These are phyloP conservation scores for Scutellaria barbata DNA, from an alignment of 257 asterid species.

Conservation along the genomic window DNA sequence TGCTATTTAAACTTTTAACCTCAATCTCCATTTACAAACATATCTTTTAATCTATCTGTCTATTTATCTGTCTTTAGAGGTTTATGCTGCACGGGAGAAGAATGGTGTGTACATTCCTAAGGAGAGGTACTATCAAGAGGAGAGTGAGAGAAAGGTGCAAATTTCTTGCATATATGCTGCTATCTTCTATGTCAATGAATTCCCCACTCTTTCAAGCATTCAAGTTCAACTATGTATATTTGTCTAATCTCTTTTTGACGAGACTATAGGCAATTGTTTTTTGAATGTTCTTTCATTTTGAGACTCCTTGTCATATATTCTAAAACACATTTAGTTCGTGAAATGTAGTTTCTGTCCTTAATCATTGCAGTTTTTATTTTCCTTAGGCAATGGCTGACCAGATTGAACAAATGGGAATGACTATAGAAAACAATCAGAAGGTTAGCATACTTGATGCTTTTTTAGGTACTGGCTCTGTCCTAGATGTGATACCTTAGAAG, in stretches of 20 bases:
- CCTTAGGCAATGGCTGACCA: conserved; percentile 87
- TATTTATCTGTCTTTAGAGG: conserved; percentile 50
- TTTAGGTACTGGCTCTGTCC: background rate
- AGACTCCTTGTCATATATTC: background rate
- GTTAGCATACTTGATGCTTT: conserved; percentile 35
- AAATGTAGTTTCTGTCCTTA: background rate
- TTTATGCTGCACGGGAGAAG: conserved; percentile 88
- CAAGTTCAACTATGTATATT: conserved; percentile 4
- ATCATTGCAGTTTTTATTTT: conserved; percentile 19
- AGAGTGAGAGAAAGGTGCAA: conserved; percentile 74
- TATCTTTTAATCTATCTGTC: background rate
- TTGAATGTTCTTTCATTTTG: background rate
- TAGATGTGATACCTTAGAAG: background rate
- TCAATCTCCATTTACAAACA: background rate
- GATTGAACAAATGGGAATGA: conserved; percentile 77
- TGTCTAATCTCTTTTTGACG: background rate
- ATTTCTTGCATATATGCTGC: conserved; percentile 1
- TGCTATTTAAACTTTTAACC: background rate
- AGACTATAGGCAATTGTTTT: background rate
- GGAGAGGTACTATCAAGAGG: conserved; percentile 82
- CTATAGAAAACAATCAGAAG: conserved; percentile 76
- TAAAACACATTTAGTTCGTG: background rate
- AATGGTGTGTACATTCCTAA: conserved; percentile 88
- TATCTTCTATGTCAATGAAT: background rate
- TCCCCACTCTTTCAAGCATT: conserved; percentile 13